Evolutionary conservation across 768 basidiomycete species (phyloP), one percentile per base, ranked within the genome.

Genomic region (Suillus lakei): DNA sequence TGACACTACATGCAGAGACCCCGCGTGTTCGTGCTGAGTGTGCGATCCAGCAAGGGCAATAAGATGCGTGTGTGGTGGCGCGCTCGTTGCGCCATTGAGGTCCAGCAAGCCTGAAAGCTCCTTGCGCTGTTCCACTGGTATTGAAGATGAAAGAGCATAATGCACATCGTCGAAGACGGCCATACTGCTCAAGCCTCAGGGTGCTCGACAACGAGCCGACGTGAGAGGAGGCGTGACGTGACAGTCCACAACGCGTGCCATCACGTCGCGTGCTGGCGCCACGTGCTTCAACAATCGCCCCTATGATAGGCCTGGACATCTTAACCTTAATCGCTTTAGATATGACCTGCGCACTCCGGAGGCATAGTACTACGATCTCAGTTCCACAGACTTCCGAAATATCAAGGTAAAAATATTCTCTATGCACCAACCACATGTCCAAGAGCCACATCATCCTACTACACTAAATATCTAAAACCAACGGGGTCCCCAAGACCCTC

Each of bases 21-120:
- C 26, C 64, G 69, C 34, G 75, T 71, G 3, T 41, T 73, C 70
- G 2, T 70, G 64, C n/a, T 86, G 71, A 12, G 79, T 78, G 63
- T 85, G 80, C 71, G 84, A 86, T 26, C 88, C 86, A 41, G 86
- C 84, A 61, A 88, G 72, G 1, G 65, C 66, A 86, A 67, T 81
- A 78, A 64, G 80, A 67, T 46, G 90, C 76, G 74, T 89, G 81
- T 56, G 88, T 80, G 70, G 93, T 23, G 21, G 81, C 72, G 66
- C 83, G 73, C 15, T 78, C 28, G 48, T 85, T 0, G 82, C 91
- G 15, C 89, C 90, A 64, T 89, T 86, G 44, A 72, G 71, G 62
- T 83, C 77, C 15, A 92, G 82, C 6, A 85, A 73, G 23, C 81
- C 76, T 0, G 79, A 68, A 4, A 91, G 79, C 53, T 89, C 79